Base-by-base conservation (phyloP, 2,329 filamentous ascomycete genomes). In the Hawksworthiomyces lignivorus region DNA sequence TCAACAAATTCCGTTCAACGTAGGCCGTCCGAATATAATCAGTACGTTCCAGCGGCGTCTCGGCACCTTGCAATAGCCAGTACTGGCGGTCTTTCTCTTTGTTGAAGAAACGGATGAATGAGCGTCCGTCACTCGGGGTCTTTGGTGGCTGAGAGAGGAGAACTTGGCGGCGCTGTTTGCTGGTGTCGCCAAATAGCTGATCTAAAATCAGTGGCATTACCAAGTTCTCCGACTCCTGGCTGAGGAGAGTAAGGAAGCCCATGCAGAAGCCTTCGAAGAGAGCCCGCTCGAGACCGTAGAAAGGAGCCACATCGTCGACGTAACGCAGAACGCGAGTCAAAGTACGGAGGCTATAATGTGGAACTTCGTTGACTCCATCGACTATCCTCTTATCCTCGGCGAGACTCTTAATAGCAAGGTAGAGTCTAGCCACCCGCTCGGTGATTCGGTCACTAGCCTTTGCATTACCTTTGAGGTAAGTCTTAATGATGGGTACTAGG, bases 1-100 rank as follows among this genome's bases (percentile, higher is more conserved):
- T 98, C 52, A 96, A 78, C 50, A 99, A 72, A 51, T 99, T 99
- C 39, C 87, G 82, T 62, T 94, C 86, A 18, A 99, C 87, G 48
- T 94, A 98, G 0, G 87, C 84, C 0, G 92, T 98, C 47, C 96
- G 87, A 57, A 99, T 97, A 62, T 98, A 99, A 60, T 97, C 86
- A 1, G 80, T 69, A 48, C 94, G 81, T 44, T 87, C 77, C 50
- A 87, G 73, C 0, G 80, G 72, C 24, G 69, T 58, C 44, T 81
- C 68, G 4, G 70, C 66, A 24, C 94, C 92, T 61, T 85, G 82
- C 37, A 84, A 79, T 52, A 98, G 76, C 86, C 90, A 96, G 58
- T 95, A 94, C 50, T 94, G 86, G 21, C 86, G 70, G 49, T 80
- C 74, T 43, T 67, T 70, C 44, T 68, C 70, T 50, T 69, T 73